Base-by-base conservation (phyloP, 371 early-diverging fungal genomes). In the Apophysomyces trapeziformis region DNA sequence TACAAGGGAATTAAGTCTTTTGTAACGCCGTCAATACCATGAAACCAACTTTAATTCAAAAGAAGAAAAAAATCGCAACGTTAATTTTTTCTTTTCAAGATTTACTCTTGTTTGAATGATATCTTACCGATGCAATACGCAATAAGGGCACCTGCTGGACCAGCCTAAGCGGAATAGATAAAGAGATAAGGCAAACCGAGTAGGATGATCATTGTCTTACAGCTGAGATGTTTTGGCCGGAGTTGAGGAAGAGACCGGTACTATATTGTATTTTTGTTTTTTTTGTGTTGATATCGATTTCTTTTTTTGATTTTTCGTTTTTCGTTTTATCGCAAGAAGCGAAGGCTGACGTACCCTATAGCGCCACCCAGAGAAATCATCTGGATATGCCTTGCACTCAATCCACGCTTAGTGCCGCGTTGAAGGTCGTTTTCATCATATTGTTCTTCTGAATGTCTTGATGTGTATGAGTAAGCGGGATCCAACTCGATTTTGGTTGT, bases 211-310 rank as follows among this genome's bases (percentile, higher is more conserved):
- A 18, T 38, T 38, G 41, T 13, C 13, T 60, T 73, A 76, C 76
- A 38, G 71, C 66, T 7, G 89, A 86, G 46, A 95, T 82, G 12
- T 89, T 85, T 6, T 80, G 68, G 56, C 94, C 95, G 50, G 92
- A 90, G 21, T 88, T 92, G 54, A 95, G 77, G 71, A 93, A 95
- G 32, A 95, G 80, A 57, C 94, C 95, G 26, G 93, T 95, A 58
- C 90, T 76, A 45, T 21, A 63, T n/a, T 38, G 14, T 37, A 36
- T 39, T 50, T 50, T n/a, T 26, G 26, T 26, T 13, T 45, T 45
- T 7, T 13, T 5, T 45, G 46, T n/a, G 21, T 5, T 21, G 11
- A 21, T 50, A 9, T n/a, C 9, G 21, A 18, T 50, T 21, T 50
- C 21, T 50, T 8, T n/a, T 50, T 50, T 18, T 7, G 1, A 1